A percentile compares a stretch with the other conserved stretches of the same genome.
These are phyloP conservation scores for Epichloe brachyelytri DNA, from an alignment of 2,329 filamentous ascomycete species.

Conservation along the genomic window DNA sequence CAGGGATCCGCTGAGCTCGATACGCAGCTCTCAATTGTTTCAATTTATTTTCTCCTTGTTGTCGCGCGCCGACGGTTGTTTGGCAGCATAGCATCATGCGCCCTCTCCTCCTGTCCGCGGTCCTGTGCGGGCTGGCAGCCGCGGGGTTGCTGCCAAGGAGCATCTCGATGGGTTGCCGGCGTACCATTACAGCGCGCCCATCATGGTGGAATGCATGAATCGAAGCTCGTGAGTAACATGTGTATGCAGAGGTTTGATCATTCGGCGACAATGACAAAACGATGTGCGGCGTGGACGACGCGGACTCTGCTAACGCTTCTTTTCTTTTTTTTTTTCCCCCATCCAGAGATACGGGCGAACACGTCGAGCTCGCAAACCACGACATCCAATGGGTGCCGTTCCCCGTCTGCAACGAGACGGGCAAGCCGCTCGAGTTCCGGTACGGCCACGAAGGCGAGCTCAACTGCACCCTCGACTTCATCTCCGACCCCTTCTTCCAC, in stretches of 20 bases:
- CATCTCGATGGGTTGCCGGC: constrained; percentile 35
- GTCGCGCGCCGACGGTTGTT: background rate
- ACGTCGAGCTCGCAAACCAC: constrained; percentile 68
- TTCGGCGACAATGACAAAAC: no score
- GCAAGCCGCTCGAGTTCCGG: constrained; percentile 65
- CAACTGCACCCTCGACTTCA: constrained; percentile 70
- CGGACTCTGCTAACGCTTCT: background rate
- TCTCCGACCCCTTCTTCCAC: constrained; percentile 73
- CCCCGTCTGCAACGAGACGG: constrained; percentile 79
- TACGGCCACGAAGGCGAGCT: constrained; percentile 74
- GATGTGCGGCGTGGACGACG: no score
- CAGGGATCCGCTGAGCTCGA: no score
- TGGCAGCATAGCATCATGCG: no score
- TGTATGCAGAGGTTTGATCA: no score
- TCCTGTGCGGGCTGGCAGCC: background rate
- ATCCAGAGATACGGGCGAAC: constrained; percentile 71
- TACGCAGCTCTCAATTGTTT: no score
- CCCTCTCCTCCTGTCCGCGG: background rate
- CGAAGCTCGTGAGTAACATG: constrained; percentile 43
- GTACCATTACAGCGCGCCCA: constrained; percentile 53
- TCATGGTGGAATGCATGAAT: constrained; percentile 62
- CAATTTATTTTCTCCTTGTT: no score
- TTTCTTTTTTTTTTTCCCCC: background rate
- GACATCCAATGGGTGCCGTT: constrained; percentile 90
- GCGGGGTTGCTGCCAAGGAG: constrained; percentile 13